Base-by-base conservation (phyloP, 768 basidiomycete species). In the Leccinum broughii region DNA sequence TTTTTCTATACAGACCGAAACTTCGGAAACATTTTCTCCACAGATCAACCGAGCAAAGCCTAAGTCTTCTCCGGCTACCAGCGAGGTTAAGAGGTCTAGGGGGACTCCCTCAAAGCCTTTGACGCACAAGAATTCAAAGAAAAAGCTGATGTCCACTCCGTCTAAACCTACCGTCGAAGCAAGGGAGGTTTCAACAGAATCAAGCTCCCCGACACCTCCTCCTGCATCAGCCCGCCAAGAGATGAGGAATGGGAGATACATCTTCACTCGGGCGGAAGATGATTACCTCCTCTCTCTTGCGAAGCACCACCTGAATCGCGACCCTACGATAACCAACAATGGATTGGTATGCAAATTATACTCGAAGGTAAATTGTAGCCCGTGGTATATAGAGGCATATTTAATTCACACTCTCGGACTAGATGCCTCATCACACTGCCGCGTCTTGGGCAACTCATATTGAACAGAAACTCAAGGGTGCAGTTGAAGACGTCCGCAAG, bases 381-480 rank as follows among this genome's bases (percentile, higher is more conserved):
- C 17, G 7, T 53, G 15, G 2, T 20, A 39, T 37, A 37, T 15
- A 26, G 8, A 37, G 13, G 7, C 46, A 17, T 35, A 13, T 15
- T 51, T 10, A 10, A 48, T 41, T 64, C 8, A 64, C n/a, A 4
- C 34, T 30, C 24, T 7, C 10, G n/a, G 39, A 48, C 11, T 58
- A 90, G 89, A 77, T 90, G 77, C 82, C 86, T 28, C 81, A 85
- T 63, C 89, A 90, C 68, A 65, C 77, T 3, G 13, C 64, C 6
- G 67, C 35, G 8, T 87, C 86, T 14, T 90, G 87, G 87, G 63
- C 56, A 34, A 68, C 66, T n/a, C 77, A 80, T 51, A 54, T 85
- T 20, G 49, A 63, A 32, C 61, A 60, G 55, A 68, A 70, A 56
- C 41, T 78, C 10, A 72, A 71, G 24, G 67, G 75, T 10, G 72